Percentiles rank a stretch among this genome's conserved stretches.
These are phyloP conservation scores for Rhododendron williamsianum DNA, from an alignment of 148 eudicot species.

Conservation along the genomic window DNA sequence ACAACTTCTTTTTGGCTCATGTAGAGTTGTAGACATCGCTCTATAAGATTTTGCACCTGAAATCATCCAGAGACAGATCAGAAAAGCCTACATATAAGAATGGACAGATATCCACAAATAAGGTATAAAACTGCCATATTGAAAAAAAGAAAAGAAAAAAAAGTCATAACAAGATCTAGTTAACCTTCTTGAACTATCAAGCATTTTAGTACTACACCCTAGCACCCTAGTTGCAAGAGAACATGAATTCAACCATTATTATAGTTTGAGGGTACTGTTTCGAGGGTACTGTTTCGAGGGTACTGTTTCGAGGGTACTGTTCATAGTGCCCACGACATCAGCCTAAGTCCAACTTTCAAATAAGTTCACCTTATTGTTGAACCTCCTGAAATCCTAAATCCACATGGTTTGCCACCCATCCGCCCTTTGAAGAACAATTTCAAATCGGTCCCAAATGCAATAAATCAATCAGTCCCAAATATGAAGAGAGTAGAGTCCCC, in stretches of 20 bases:
- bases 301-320: neutral
- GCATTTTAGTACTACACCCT: neutral
- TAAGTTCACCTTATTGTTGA: neutral
- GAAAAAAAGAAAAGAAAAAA: neutral
- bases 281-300: neutral
- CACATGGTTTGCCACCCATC: neutral
- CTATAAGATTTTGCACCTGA: slow-evolving; percentile 94
- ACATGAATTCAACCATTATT: no score
- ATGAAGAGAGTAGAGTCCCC: neutral
- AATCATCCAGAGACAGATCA: slow-evolving; percentile 3
- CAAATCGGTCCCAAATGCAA: neutral
- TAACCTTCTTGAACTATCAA: neutral
- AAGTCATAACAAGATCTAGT: neutral
- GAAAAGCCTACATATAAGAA: neutral
- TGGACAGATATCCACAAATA: neutral
- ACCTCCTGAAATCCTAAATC: neutral
- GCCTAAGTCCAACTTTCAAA: neutral
- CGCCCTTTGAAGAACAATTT: neutral
- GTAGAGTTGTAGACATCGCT: slow-evolving; percentile 75
- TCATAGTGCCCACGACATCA: neutral
- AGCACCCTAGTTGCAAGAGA: neutral
- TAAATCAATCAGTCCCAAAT: neutral
- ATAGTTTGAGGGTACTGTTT: neutral
- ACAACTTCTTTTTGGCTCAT: slow-evolving; percentile 81
- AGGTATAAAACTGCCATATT: neutral